Base-by-base conservation (phyloP, 2,329 filamentous ascomycete genomes). In the Conoideocrella luteorostrata region DNA sequence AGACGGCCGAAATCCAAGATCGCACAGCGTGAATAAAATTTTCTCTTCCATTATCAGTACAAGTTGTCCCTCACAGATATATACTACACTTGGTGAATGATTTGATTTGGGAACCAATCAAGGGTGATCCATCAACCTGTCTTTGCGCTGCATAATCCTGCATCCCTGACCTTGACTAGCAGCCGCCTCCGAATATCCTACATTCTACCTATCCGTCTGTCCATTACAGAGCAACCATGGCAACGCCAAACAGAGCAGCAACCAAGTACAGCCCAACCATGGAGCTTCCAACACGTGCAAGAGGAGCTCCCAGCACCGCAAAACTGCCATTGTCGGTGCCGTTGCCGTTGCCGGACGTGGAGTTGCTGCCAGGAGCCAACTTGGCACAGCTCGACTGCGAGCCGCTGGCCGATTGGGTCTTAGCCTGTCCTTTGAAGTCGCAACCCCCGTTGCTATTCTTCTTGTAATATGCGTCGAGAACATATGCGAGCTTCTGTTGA, bases 401-500 rank as follows among this genome's bases (percentile, higher is more conserved):
- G 26, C 69, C 67, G 37, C 66, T 56, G 38, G 71, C 61, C 47
- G 70, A 61, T 63, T 75, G 74, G 43, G 75, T 68, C 46, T 69
- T 68, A 39, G 83, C 86, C 55, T 80, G 69, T 54, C 86, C 84
- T 46, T 75, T 69, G 66, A 90, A 90, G 70, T 80, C 72, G 62
- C 87, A 94, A 24, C 68, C 60, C 39, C 67, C 64, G 49, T 71
- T 71, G 53, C 73, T 68, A 57, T 82, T 72, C 52, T 63, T 64
- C 53, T 72, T 60, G 71, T 85, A 86, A 74, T 90, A 91, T 54
- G 78, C 67, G 69, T 90, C 80, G 52, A 90, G 76, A 39, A 80
- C 84, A 61, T 78, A 89, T 46, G 78, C 78, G 32, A 94, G 78
- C 74, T 89, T 78, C 66, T 87, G 74, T 53, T 74, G 72, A 56